Conservation (phyloP, 768 basidiomycete genomes). For the Boletus bicolor region DNA sequence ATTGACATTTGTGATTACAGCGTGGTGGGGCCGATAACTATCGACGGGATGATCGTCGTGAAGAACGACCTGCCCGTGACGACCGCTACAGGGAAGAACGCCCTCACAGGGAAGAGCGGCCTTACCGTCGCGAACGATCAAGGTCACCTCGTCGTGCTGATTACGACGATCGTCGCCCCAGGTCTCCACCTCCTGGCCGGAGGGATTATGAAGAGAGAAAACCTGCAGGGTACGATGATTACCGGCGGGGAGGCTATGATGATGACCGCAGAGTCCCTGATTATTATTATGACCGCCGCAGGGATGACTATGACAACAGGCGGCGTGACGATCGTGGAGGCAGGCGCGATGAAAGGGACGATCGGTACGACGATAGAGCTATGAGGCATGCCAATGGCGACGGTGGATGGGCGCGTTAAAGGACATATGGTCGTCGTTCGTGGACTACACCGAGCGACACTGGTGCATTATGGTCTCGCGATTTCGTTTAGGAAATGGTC, state of each 20-base stretch:
- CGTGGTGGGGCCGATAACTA: constrained; percentile 71
- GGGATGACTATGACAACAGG: constrained; percentile 64
- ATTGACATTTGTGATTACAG: constrained; percentile 31
- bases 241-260: constrained; percentile 74
- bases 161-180: constrained; percentile 74
- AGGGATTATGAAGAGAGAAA: constrained; percentile 83
- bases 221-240: constrained; percentile 91
- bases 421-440: constrained; percentile 36
- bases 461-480: constrained; percentile 39
- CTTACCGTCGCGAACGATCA: constrained; percentile 75
- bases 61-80: constrained; percentile 51
- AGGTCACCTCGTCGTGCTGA: constrained; percentile 74
- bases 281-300: constrained; percentile 84
- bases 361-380: constrained; percentile 73
- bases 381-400: constrained; percentile 75
- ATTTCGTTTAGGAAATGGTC: constrained; percentile 50
- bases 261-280: constrained; percentile 83
- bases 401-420: constrained; percentile 73
- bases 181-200: constrained; percentile 71
- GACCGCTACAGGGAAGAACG: constrained; percentile 63
- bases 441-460: constrained; percentile 30
- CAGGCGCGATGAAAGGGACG: constrained; percentile 83
- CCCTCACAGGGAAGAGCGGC: constrained; percentile 46
- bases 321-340: constrained; percentile 64
- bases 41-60: constrained; percentile 70